Conservation (phyloP, 148 eudicot genomes). For the Dianthus caryophyllus region DNA sequence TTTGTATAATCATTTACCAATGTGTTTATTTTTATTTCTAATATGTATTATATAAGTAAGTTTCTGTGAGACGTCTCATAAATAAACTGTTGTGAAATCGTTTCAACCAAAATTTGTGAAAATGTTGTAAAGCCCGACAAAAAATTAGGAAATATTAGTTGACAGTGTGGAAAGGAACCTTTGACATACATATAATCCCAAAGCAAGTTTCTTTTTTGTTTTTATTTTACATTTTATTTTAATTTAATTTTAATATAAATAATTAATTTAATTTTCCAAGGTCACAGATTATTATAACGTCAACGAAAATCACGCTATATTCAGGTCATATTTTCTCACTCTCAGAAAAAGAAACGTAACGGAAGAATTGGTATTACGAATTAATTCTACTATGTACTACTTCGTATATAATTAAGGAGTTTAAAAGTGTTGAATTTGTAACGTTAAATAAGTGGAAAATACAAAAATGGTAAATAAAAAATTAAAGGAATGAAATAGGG, state of each 20-base stretch:
- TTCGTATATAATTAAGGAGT: too few species aligned
- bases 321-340: constrained; percentile 18
- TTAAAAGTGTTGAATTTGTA: too few species aligned
- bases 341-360: constrained; percentile 13
- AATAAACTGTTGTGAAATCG: too few species aligned
- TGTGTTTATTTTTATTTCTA: too few species aligned
- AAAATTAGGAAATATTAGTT: constrained; percentile 15
- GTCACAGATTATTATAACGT: constrained; percentile 24
- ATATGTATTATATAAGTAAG: too few species aligned
- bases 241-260: too few species aligned
- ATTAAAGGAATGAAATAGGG: not conserved
- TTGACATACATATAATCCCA: constrained; percentile 30
- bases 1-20: too few species aligned
- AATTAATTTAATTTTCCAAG: too few species aligned
- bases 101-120: too few species aligned
- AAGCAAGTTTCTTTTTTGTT: constrained; percentile 10
- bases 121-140: too few species aligned
- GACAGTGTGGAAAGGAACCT: constrained; percentile 35
- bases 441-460: too few species aligned
- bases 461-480: not conserved
- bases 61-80: too few species aligned
- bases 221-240: not conserved
- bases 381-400: not conserved
- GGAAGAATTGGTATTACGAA: not conserved
- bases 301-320: constrained; percentile 31